These are phyloP conservation scores for Xylaria arbuscula DNA, from an alignment of 2,329 filamentous ascomycete genomes.

Conservation along the genomic window DNA sequence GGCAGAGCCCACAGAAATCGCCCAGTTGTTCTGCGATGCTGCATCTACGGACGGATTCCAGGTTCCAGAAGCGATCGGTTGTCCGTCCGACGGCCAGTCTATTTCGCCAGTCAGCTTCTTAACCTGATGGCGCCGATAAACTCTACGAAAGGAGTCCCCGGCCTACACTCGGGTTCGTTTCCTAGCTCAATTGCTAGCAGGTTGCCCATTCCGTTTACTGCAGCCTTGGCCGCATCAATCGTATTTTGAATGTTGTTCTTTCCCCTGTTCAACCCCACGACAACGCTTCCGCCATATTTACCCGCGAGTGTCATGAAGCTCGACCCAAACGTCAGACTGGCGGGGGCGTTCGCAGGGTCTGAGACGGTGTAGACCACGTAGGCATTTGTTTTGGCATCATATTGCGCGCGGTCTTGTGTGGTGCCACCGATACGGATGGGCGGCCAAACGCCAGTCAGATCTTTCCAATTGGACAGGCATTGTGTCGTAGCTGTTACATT, in stretches of 20 bases:
- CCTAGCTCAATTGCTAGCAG: conserved; percentile 66
- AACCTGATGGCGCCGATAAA: neutral
- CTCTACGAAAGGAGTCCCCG: neutral
- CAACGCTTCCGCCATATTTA: conserved; percentile 61
- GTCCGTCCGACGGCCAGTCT: conserved; percentile 53
- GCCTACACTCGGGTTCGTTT: conserved; percentile 64
- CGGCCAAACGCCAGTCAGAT: conserved; percentile 62
- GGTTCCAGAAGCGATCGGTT: conserved; percentile 53
- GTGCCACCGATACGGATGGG: conserved; percentile 69
- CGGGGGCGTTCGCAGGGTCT: conserved; percentile 59
- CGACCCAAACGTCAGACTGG: conserved; percentile 62
- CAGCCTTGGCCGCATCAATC: conserved; percentile 61
- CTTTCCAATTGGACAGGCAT: conserved; percentile 64
- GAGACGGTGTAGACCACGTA: conserved; percentile 64
- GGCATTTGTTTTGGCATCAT: conserved; percentile 57
- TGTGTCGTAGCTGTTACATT: conserved; percentile 62
- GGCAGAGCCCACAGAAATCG: conserved; percentile 51
- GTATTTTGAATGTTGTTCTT: conserved; percentile 65
- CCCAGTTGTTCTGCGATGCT: conserved; percentile 55
- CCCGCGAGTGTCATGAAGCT: conserved; percentile 63
- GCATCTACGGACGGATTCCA: conserved; percentile 54
- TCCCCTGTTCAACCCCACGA: conserved; percentile 65
- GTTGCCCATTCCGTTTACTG: conserved; percentile 58
- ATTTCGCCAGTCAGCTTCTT: conserved; percentile 23
- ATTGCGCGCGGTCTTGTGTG: conserved; percentile 66